Evolutionary conservation across 2,329 filamentous ascomycete species (phyloP).

Genomic region (Grosmannia serpens): DNA sequence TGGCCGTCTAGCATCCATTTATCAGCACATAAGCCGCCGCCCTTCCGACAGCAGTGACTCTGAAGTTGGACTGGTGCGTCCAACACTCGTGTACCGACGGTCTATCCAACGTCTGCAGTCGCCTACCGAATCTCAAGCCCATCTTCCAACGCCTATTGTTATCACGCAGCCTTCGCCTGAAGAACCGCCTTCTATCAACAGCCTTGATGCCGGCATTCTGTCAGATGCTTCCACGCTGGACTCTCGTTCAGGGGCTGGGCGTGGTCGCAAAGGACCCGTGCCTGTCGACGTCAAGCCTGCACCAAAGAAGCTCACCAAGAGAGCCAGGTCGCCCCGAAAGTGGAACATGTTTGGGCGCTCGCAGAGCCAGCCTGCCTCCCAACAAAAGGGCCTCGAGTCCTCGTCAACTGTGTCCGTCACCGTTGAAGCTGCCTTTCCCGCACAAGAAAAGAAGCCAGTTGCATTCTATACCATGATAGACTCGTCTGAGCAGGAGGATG

Average conservation of each 20-base stretch:
- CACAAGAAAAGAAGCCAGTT: slow-evolving; percentile 38
- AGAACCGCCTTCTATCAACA: slow-evolving; percentile 39
- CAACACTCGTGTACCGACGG: slow-evolving; percentile 42
- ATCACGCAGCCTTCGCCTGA: slow-evolving; percentile 23
- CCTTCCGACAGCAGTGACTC: slow-evolving; percentile 48
- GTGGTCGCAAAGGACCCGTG: slow-evolving; percentile 14
- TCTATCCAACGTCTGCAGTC: slow-evolving; percentile 40
- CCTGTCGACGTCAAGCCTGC: slow-evolving; percentile 1
- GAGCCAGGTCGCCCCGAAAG: slow-evolving; percentile 42
- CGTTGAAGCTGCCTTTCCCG: slow-evolving; percentile 35
- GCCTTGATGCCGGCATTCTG: slow-evolving; percentile 43
- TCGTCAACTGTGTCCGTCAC: slow-evolving; percentile 31
- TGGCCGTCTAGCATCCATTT: slow-evolving; percentile 13
- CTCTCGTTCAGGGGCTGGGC: slow-evolving; percentile 24
- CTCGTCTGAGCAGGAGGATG: slow-evolving; percentile 39
- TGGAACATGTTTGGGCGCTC: slow-evolving; percentile 54
- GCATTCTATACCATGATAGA: slow-evolving; percentile 54
- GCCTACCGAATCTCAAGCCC: slow-evolving; percentile 29
- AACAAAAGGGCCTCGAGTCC: slow-evolving; percentile 28
- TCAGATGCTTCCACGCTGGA: slow-evolving; percentile 44
- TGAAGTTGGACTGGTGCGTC: slow-evolving; percentile 33
- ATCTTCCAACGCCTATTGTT: slow-evolving; percentile 42
- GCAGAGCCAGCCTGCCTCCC: slow-evolving; percentile 27
- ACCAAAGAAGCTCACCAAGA: slow-evolving; percentile 45
- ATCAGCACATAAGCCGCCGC: slow-evolving; percentile 21